phyloP scores from a whole-genome alignment of 169 alveolate species.

The Plasmodium falciparum region DNA sequence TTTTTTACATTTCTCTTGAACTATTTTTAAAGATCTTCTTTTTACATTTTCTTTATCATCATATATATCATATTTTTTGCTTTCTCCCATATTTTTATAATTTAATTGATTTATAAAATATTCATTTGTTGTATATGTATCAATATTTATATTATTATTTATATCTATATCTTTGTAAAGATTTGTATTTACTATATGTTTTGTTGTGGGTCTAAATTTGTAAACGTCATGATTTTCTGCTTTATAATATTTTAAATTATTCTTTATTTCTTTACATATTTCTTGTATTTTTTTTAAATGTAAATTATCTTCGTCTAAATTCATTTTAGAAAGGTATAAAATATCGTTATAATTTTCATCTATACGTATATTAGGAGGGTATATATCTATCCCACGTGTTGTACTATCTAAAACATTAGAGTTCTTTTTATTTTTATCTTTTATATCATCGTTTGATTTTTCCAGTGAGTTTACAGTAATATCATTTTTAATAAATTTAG shows the following conservation, averaged over 20 bases:
- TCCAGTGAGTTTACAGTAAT: not conserved
- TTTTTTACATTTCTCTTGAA: constrained; percentile 50
- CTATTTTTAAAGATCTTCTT: constrained; percentile 7
- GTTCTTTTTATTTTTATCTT: not conserved
- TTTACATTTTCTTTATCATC: not conserved
- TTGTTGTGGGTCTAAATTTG: constrained; percentile 43
- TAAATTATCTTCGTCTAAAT: constrained; percentile 12
- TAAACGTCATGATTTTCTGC: constrained; percentile 57
- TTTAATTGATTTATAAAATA: not conserved
- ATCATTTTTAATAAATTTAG: not conserved
- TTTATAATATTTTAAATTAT: constrained; percentile 61
- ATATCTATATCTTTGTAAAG: no score
- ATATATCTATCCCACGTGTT: not conserved
- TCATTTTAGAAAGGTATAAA: constrained; percentile 23
- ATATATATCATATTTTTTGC: constrained; percentile 3
- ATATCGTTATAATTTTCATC: constrained; percentile 37
- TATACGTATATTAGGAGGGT: constrained; percentile 1
- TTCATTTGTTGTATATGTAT: not conserved
- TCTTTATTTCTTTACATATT: constrained; percentile 20
- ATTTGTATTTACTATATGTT: no score
- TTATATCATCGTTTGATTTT: not conserved
- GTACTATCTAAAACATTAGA: not conserved
- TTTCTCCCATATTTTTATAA: constrained; percentile 22
- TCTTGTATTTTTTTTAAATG: constrained; percentile 63
- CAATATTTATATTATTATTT: not conserved